These are phyloP conservation scores for Aspergillus eucalypticola DNA, from an alignment of 2,329 filamentous ascomycete genomes.

Conservation along the genomic window DNA sequence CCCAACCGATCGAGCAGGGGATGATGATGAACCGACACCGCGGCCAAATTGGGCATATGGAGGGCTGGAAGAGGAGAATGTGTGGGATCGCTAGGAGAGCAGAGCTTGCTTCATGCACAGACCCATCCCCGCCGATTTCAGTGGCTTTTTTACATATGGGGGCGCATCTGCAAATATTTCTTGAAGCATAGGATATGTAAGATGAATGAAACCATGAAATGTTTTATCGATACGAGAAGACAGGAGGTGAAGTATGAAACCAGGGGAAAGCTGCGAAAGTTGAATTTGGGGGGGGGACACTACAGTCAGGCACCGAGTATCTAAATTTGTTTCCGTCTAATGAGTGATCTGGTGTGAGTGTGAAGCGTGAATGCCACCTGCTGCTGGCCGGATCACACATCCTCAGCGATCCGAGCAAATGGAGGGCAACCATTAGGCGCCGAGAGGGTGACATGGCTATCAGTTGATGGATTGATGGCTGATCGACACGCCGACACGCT, in stretches of 20 bases:
- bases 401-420: conserved; percentile 17
- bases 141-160: not conserved
- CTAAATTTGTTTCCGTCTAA: not conserved
- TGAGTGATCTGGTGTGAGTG: not conserved
- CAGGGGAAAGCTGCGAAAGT: not conserved
- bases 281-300: not conserved
- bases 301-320: not conserved
- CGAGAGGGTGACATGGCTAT: conserved; percentile 15
- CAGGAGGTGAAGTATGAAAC: too few species aligned
- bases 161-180: not conserved
- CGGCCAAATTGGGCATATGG: conserved; percentile 31
- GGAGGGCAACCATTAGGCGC: conserved; percentile 25
- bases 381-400: not conserved
- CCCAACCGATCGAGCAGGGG: conserved; percentile 11
- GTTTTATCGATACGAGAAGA: not conserved
- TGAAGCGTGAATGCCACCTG: not conserved
- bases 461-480: conserved; percentile 6
- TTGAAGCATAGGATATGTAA: not conserved
- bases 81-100: conserved; percentile 32
- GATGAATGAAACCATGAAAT: not conserved
- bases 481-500: conserved; percentile 22
- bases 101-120: not conserved
- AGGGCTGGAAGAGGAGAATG: conserved; percentile 41
- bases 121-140: not conserved
- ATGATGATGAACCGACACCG: conserved; percentile 14